phyloP scores from a whole-genome alignment of 352 stramenopile genomes.

The Phytophthora cryptogea region DNA sequence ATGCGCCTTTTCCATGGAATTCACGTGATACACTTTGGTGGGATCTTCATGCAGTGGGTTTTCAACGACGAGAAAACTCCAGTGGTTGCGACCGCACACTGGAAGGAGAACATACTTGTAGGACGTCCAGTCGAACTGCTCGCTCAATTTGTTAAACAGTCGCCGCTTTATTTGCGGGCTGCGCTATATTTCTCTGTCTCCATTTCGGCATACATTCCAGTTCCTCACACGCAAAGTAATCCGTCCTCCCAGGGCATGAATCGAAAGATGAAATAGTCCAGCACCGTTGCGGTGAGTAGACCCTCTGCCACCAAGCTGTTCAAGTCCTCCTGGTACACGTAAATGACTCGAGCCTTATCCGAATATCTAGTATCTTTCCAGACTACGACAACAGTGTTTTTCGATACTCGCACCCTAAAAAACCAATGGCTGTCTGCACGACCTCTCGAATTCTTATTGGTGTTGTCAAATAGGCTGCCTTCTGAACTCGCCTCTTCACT shows the following conservation, averaged over 20 bases:
- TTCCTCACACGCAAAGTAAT: neutral
- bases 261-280: neutral
- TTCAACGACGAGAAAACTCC: neutral
- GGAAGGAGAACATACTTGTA: neutral
- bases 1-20: neutral
- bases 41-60: neutral
- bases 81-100: neutral
- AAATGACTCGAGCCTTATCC: neutral
- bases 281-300: neutral
- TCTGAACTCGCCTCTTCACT: neutral
- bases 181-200: neutral
- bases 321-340: neutral
- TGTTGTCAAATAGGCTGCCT: neutral
- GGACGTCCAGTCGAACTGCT: neutral
- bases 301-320: neutral
- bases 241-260: neutral
- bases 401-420: neutral
- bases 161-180: neutral
- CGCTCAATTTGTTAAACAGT: neutral
- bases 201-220: neutral
- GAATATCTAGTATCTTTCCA: neutral
- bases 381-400: neutral
- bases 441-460: neutral
- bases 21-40: constrained; percentile 2
- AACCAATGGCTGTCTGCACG: neutral